A percentile compares a stretch with the other conserved stretches of the same genome.
Evolutionary conservation across 352 stramenopile species (phyloP).

Genomic region (Nothophytophthora sp.): DNA sequence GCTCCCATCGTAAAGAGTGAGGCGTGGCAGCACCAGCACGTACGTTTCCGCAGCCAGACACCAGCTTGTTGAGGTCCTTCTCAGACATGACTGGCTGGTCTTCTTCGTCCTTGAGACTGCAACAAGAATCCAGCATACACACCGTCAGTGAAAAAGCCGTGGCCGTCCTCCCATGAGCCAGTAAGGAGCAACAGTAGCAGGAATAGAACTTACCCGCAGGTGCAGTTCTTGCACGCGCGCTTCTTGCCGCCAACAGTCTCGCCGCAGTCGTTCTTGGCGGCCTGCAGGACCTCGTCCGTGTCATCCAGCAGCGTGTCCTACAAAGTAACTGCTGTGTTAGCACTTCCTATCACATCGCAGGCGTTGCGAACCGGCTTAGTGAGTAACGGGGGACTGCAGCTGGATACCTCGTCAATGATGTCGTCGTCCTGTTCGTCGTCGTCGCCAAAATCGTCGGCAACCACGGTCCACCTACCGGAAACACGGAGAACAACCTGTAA

Average conservation of each 20-base stretch:
- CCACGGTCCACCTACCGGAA: conserved; percentile 52
- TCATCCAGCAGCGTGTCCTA: conserved; percentile 80
- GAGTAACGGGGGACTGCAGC: background rate
- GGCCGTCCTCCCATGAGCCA: background rate
- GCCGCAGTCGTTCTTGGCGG: conserved; percentile 67
- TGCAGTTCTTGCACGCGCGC: conserved; percentile 97
- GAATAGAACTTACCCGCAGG: conserved; percentile 83
- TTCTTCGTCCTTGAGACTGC: conserved; percentile 69
- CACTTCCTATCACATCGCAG: background rate
- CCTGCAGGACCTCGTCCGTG: conserved; percentile 79
- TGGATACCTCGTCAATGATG: conserved; percentile 73
- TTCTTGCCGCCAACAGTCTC: conserved; percentile 89
- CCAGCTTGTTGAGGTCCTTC: conserved; percentile 70
- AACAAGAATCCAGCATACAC: background rate
- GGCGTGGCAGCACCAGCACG: too few relatives aligned
- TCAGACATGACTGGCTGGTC: conserved; percentile 76
- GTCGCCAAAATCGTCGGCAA: conserved; percentile 64
- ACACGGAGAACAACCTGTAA: background rate
- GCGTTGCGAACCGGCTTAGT: background rate
- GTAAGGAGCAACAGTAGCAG: background rate
- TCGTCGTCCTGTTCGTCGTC: conserved; percentile 64
- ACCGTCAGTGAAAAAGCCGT: background rate
- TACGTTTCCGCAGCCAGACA: conserved; percentile 88
- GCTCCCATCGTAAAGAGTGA: background rate
- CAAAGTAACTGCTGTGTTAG: background rate